Evolutionary conservation across 2,329 filamentous ascomycete genomes (phyloP).

Genomic region (Penicillium hesseltinei): DNA sequence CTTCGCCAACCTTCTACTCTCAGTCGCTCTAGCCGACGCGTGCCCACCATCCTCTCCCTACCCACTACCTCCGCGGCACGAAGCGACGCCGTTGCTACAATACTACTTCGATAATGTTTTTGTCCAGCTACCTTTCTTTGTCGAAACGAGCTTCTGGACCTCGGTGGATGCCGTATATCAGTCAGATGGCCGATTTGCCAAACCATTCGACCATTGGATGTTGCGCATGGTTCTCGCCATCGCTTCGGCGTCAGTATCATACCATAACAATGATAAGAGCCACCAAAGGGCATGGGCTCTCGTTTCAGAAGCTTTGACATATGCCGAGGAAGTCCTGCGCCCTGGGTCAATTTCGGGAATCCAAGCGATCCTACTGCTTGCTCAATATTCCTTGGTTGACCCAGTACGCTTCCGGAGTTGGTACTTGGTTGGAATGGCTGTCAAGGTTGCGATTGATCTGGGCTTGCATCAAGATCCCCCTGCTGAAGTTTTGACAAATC

Average conservation of each 20-base stretch:
- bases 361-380: constrained; percentile 80
- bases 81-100: constrained; percentile 68
- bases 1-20: constrained; percentile 82
- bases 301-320: constrained; percentile 66
- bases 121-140: constrained; percentile 76
- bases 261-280: constrained; percentile 61
- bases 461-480: constrained; percentile 92
- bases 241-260: constrained; percentile 70
- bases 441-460: constrained; percentile 80
- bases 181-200: constrained; percentile 61
- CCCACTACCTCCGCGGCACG: constrained; percentile 69
- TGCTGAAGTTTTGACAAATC: constrained; percentile 64
- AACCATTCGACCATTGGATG: constrained; percentile 74
- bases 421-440: constrained; percentile 88
- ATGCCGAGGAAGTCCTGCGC: constrained; percentile 78
- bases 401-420: constrained; percentile 90
- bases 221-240: constrained; percentile 89
- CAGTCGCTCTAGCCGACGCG: constrained; percentile 73
- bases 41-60: constrained; percentile 61
- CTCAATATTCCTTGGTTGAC: constrained; percentile 86
- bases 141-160: constrained; percentile 73
- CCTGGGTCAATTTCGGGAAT: constrained; percentile 84
- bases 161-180: constrained; percentile 81
- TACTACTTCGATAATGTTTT: constrained; percentile 84
- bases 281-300: constrained; percentile 61